Evolutionary conservation across 2,329 filamentous ascomycete species (phyloP).

Genomic region (Arthroderma uncinatum): DNA sequence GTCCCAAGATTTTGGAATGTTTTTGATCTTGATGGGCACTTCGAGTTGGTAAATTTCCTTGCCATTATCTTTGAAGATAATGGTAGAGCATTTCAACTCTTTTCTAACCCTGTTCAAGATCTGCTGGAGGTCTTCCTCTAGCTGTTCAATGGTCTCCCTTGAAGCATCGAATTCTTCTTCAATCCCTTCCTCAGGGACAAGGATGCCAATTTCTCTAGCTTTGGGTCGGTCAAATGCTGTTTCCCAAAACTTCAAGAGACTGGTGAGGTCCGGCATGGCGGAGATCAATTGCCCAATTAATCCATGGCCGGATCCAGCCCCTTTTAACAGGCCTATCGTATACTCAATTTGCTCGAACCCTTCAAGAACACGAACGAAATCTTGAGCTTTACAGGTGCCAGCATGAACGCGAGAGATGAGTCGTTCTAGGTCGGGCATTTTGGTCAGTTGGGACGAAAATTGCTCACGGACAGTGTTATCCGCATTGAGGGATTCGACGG

Average conservation of each 20-base stretch:
- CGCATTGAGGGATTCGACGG: constrained; percentile 82
- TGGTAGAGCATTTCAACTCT: constrained; percentile 60
- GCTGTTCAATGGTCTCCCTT: constrained; percentile 60
- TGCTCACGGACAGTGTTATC: constrained; percentile 71
- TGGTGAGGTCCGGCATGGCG: constrained; percentile 72
- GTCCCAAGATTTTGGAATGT: constrained; percentile 72
- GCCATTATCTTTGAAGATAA: constrained; percentile 73
- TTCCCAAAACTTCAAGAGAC: constrained; percentile 72
- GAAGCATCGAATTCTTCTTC: constrained; percentile 88
- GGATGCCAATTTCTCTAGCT: constrained; percentile 65
- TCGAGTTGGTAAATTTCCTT: constrained; percentile 98
- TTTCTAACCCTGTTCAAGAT: constrained; percentile 61
- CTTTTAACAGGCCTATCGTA: constrained; percentile 67
- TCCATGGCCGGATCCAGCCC: constrained; percentile 65
- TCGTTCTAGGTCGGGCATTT: constrained; percentile 87
- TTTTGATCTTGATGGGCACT: constrained; percentile 71
- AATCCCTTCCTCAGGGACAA: constrained; percentile 76
- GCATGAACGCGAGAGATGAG: constrained; percentile 92
- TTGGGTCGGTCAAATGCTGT: constrained; percentile 76
- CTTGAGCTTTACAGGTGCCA: constrained; percentile 74
- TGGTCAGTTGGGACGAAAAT: constrained; percentile 77
- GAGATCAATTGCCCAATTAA: constrained; percentile 73
- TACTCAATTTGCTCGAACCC: constrained; percentile 98
- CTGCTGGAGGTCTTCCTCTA: constrained; percentile 60
- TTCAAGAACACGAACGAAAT: constrained; percentile 87